Base-by-base conservation (phyloP, 2,329 filamentous ascomycete species). In the Metarhizium rileyi region DNA sequence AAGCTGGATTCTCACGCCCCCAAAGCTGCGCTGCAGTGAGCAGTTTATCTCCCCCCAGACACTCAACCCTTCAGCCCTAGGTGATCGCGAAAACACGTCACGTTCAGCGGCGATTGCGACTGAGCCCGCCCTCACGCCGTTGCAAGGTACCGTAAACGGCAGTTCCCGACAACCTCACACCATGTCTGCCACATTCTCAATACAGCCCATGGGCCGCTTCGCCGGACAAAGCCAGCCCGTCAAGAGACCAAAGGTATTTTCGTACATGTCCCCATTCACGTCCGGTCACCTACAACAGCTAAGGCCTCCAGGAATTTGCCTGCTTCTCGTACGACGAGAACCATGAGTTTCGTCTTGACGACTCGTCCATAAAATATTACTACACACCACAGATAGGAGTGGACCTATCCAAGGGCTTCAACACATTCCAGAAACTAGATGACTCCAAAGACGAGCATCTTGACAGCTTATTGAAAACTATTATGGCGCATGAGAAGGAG, bases 291-390 rank as follows among this genome's bases (percentile, higher is more conserved):
- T 42, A 16, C 22, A 40, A 14, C 6, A 4, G 22, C 12, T 10
- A 30, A 22, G 16, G n/a, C 18, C 9, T n/a, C 8, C 35, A 91
- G 84, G 93, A 98, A 72, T 87, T 98, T 56, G 80, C 91, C 4
- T 89, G 78, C 68, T 98, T 97, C 69, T 97, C 91, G 8, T 97
- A 93, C 67, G 88, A 97, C 64, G 80, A 90, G 42, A 73, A 90
- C 26, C 93, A 91, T 63, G 67, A 80, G 48, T 90, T 90, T 60
- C 83, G 75, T 45, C 78, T 85, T 3, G 89, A 88, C 55, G 85
- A 86, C 53, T 86, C 85, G 3, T 91, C 88, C 1, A 64, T 98
- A 56, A 82, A 83, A 56, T 96, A 91, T 71, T 97, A 95, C 67
- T 93, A 95, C 61, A 84, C 87, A 2, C 87, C 86, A 1, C 69